Conservation (phyloP, 2,329 filamentous ascomycete species). For the Trichoderma endophyticum region DNA sequence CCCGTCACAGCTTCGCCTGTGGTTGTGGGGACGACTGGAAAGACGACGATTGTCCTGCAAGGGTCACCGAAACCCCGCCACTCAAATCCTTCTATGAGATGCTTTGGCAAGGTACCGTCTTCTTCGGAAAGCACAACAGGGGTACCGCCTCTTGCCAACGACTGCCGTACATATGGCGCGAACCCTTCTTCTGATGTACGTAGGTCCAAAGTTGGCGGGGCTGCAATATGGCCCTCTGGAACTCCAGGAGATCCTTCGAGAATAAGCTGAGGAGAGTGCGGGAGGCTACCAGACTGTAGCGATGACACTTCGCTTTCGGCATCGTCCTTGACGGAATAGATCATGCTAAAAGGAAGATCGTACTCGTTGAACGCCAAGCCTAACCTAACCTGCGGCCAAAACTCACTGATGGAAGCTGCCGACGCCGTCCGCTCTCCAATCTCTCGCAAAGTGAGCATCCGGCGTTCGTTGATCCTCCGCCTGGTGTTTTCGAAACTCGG, state of each 20-base stretch:
- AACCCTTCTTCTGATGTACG: slow-evolving; percentile 69
- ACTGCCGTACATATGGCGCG: slow-evolving; percentile 70
- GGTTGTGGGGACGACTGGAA: slow-evolving; percentile 73
- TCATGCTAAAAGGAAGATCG: slow-evolving; percentile 72
- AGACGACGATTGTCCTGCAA: slow-evolving; percentile 68
- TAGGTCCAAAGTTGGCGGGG: slow-evolving; percentile 63
- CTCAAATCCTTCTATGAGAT: slow-evolving; percentile 63
- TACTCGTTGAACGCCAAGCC: slow-evolving; percentile 71
- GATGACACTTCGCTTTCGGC: slow-evolving; percentile 69
- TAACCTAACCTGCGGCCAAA: slow-evolving; percentile 68
- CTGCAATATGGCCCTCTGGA: slow-evolving; percentile 58
- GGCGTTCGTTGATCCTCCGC: slow-evolving; percentile 71
- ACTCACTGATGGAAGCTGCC: slow-evolving; percentile 68
- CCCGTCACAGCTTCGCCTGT: slow-evolving; percentile 69
- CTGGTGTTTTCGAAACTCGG: slow-evolving; percentile 79
- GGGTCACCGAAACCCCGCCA: slow-evolving; percentile 70
- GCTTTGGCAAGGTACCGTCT: slow-evolving; percentile 60
- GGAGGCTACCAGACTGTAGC: slow-evolving; percentile 63
- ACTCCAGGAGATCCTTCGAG: slow-evolving; percentile 72
- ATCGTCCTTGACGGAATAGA: slow-evolving; percentile 74
- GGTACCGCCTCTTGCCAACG: slow-evolving; percentile 62
- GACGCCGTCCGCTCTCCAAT: slow-evolving; percentile 71
- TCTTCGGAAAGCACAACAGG: slow-evolving; percentile 68
- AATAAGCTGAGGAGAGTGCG: slow-evolving; percentile 60
- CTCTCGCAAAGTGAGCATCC: slow-evolving; percentile 75